phyloP scores from a whole-genome alignment of 2,329 filamentous ascomycete species.

The Alternaria sp. region DNA sequence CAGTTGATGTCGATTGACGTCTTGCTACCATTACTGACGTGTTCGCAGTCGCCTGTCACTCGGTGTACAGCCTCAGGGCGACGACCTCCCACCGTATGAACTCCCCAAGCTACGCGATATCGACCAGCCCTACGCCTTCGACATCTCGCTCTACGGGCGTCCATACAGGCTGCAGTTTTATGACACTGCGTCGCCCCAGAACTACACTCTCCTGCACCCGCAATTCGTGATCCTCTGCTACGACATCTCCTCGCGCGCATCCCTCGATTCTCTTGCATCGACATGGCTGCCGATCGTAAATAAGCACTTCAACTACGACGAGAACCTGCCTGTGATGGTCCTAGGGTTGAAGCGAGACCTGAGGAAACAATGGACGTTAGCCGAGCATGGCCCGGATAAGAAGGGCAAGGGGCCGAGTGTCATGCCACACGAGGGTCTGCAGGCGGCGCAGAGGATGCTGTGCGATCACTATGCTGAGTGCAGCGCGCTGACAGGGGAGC shows the following conservation, averaged over 20 bases:
- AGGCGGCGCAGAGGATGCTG: slow-evolving; percentile 63
- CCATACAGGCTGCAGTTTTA: slow-evolving; percentile 63
- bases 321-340: slow-evolving; percentile 63
- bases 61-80: slow-evolving; percentile 34
- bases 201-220: slow-evolving; percentile 62
- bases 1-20: neutral
- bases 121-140: slow-evolving; percentile 66
- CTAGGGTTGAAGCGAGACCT: slow-evolving; percentile 66
- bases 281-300: slow-evolving; percentile 55
- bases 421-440: slow-evolving; percentile 58
- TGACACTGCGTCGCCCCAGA: slow-evolving; percentile 64
- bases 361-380: slow-evolving; percentile 52
- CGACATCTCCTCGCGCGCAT: slow-evolving; percentile 61
- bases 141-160: slow-evolving; percentile 63
- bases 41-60: slow-evolving; percentile 38
- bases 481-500: slow-evolving; percentile 65
- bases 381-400: slow-evolving; percentile 46
- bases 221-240: slow-evolving; percentile 65
- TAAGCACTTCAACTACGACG: slow-evolving; percentile 60
- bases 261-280: slow-evolving; percentile 56
- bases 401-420: slow-evolving; percentile 50
- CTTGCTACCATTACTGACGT: neutral
- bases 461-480: slow-evolving; percentile 70
- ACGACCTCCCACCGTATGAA: slow-evolving; percentile 41
- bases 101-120: slow-evolving; percentile 58